phyloP scores from a whole-genome alignment of 305 asterid genomes.

The Fraxinus angustifolia region DNA sequence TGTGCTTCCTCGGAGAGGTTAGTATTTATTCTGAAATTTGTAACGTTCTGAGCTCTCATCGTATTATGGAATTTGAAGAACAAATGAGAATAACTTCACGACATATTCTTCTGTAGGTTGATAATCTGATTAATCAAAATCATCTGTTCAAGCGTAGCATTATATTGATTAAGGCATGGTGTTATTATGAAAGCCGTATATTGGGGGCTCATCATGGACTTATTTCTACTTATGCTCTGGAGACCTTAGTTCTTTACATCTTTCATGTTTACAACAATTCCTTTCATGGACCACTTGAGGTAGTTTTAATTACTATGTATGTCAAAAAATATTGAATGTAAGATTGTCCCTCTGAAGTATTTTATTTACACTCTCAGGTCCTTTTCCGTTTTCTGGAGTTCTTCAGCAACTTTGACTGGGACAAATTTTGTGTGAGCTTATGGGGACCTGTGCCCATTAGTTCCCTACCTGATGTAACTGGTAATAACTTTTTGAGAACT shows the following conservation, averaged over 20 bases:
- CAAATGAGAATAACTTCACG: not conserved
- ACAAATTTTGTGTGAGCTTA: conserved; percentile 84
- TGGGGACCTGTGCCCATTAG: conserved; percentile 88
- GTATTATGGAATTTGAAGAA: conserved; percentile 1
- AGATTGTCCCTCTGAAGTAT: conserved; percentile 26
- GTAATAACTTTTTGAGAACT: conserved; percentile 45
- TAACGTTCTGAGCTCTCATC: conserved; percentile 5
- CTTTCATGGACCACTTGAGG: conserved; percentile 91
- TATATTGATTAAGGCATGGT: conserved; percentile 90
- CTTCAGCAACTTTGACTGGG: conserved; percentile 95
- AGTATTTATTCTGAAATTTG: conserved; percentile 23
- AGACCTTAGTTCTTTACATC: conserved; percentile 84
- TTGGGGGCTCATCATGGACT: conserved; percentile 95
- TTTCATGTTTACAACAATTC: conserved; percentile 81
- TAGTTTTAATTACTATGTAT: conserved; percentile 22
- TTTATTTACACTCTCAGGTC: conserved; percentile 49
- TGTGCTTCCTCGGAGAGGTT: conserved; percentile 93
- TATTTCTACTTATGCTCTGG: conserved; percentile 90
- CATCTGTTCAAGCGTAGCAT: conserved; percentile 91
- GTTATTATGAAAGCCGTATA: conserved; percentile 92
- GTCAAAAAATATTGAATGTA: conserved; percentile 13
- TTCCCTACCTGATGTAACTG: conserved; percentile 78
- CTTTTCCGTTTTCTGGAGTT: conserved; percentile 75
- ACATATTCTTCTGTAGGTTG: conserved; percentile 52
- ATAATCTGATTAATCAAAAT: conserved; percentile 65